These are phyloP conservation scores for Neonectria punicea DNA, from an alignment of 2,329 filamentous ascomycete species.

Conservation along the genomic window DNA sequence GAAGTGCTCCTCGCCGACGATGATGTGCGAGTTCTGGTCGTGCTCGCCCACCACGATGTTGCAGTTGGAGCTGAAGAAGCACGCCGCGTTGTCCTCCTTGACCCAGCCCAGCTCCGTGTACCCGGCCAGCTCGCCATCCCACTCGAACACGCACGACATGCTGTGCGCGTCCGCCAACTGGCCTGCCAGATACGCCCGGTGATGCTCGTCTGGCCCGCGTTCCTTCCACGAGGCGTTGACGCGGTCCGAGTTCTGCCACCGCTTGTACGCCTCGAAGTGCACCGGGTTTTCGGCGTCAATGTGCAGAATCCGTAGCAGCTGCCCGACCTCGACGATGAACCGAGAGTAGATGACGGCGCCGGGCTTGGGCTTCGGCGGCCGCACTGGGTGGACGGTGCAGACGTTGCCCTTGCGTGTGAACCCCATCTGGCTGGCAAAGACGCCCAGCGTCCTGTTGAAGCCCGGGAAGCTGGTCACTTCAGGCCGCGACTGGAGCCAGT, in stretches of 20 bases:
- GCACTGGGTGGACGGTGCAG: slow-evolving; percentile 43
- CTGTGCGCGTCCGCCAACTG: slow-evolving; percentile 41
- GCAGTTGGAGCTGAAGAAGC: slow-evolving; percentile 42
- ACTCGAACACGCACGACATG: slow-evolving; percentile 45
- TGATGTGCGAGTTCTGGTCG: slow-evolving; percentile 43
- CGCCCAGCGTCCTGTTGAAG: slow-evolving; percentile 37
- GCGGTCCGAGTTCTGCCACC: slow-evolving; percentile 44
- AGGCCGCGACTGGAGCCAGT: slow-evolving; percentile 39
- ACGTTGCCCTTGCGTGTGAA: slow-evolving; percentile 44
- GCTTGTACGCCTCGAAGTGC: slow-evolving; percentile 39
- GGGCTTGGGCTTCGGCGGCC: slow-evolving; percentile 39
- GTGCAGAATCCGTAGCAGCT: slow-evolving; percentile 35
- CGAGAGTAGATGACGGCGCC: slow-evolving; percentile 41
- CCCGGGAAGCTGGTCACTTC: slow-evolving; percentile 40
- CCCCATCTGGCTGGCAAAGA: slow-evolving; percentile 39
- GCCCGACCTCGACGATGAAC: slow-evolving; percentile 41
- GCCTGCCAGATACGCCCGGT: slow-evolving; percentile 37
- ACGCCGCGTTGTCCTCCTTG: slow-evolving; percentile 44
- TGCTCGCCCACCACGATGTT: slow-evolving; percentile 42
- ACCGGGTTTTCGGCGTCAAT: slow-evolving; percentile 39
- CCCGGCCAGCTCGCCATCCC: slow-evolving; percentile 42
- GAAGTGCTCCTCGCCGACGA: slow-evolving; percentile 43
- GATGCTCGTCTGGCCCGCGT: slow-evolving; percentile 42
- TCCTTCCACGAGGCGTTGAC: slow-evolving; percentile 43
- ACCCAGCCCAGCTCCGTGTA: slow-evolving; percentile 43